Evolutionary conservation across 2,329 filamentous ascomycete genomes (phyloP).

Genomic region (Alternaria brassicicola): DNA sequence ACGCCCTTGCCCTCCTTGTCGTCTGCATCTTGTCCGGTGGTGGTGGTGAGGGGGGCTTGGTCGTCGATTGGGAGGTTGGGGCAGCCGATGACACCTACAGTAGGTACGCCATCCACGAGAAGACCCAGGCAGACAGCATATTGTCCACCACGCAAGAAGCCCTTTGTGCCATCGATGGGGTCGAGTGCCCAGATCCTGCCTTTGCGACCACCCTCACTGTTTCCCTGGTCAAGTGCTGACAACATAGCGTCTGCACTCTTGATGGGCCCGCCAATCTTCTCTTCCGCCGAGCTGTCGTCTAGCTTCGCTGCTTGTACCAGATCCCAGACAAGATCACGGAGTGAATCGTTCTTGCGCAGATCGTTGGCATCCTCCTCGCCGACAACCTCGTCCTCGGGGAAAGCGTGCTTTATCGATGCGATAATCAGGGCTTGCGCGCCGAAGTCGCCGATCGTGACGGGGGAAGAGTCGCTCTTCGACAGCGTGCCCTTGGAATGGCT

Average conservation of each 20-base stretch:
- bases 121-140: constrained; percentile 94
- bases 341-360: constrained; percentile 71
- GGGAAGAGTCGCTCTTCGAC: constrained; percentile 92
- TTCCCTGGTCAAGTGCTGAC: constrained; percentile 63
- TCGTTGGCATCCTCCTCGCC: constrained; percentile 91
- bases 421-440: constrained; percentile 98
- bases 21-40: constrained; percentile 75
- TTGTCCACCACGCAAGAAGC: constrained; percentile 93
- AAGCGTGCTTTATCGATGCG: constrained; percentile 83
- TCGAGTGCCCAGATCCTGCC: constrained; percentile 96
- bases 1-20: constrained; percentile 81
- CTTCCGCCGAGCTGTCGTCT: constrained; percentile 67
- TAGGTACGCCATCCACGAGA: constrained; percentile 91
- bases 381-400: constrained; percentile 88
- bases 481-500: constrained; percentile 94
- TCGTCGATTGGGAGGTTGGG: constrained; percentile 94
- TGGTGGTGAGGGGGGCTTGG: constrained; percentile 69
- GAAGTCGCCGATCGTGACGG: constrained; percentile 97
- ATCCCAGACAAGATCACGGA: constrained; percentile 82
- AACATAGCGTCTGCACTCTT: constrained; percentile 68
- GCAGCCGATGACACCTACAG: constrained; percentile 92
- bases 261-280: constrained; percentile 72
- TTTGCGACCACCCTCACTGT: constrained; percentile 71
- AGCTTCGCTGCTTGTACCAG: constrained; percentile 77
- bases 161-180: constrained; percentile 97